These are phyloP conservation scores for Trametes cingulata DNA, from an alignment of 768 basidiomycete species.

Conservation along the genomic window DNA sequence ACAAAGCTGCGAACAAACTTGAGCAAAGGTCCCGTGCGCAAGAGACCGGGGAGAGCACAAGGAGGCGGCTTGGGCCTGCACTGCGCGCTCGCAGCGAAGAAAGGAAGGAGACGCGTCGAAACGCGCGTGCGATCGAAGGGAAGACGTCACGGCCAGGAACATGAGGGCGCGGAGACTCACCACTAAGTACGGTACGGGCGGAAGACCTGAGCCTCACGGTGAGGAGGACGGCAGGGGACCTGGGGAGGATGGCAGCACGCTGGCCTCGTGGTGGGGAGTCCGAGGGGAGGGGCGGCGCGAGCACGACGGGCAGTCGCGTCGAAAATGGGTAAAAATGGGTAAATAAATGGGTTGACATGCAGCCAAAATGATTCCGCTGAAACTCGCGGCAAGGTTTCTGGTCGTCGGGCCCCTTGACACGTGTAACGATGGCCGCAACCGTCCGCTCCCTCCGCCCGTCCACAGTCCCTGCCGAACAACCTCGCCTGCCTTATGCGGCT, in stretches of 20 bases:
- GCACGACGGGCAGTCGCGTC: slow-evolving; percentile 18
- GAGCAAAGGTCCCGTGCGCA: slow-evolving; percentile 6
- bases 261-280: slow-evolving; percentile 21
- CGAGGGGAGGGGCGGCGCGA: slow-evolving; percentile 15
- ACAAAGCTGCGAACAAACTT: slow-evolving; percentile 11
- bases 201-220: slow-evolving; percentile 11
- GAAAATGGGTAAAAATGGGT: slow-evolving; percentile 24
- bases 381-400: slow-evolving; percentile 24
- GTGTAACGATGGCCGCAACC: slow-evolving; percentile 28
- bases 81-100: slow-evolving; percentile 8
- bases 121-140: slow-evolving; percentile 19
- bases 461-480: slow-evolving; percentile 14
- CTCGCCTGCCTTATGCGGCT: slow-evolving; percentile 17
- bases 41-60: not conserved
- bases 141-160: slow-evolving; percentile 16
- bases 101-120: slow-evolving; percentile 20
- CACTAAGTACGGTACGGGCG: slow-evolving; percentile 8
- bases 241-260: slow-evolving; percentile 16
- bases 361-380: slow-evolving; percentile 31
- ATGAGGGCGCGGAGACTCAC: slow-evolving; percentile 5
- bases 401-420: slow-evolving; percentile 24
- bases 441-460: slow-evolving; percentile 16
- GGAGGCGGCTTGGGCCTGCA: not conserved
- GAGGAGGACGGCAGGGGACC: slow-evolving; percentile 4
- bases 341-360: slow-evolving; percentile 27